Conservation (phyloP, 2,329 filamentous ascomycete species). For the Fusarium sterilihyphosum region DNA sequence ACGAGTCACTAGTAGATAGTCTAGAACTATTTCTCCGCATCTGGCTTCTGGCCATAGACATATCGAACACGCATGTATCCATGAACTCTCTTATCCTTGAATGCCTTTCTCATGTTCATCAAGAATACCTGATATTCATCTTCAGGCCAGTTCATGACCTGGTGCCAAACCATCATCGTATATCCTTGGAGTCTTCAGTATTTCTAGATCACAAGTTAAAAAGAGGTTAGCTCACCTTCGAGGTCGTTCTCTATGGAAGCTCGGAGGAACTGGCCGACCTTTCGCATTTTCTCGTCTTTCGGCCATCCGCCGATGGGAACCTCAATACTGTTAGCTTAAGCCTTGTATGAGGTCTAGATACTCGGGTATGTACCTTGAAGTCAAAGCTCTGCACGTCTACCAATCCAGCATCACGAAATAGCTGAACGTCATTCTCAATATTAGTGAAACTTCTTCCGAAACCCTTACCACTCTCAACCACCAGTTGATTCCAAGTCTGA, state of each 20-base stretch:
- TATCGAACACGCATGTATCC: slow-evolving; percentile 15
- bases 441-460: neutral
- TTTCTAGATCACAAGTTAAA: fast-evolving
- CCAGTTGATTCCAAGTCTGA: neutral
- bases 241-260: slow-evolving; percentile 17
- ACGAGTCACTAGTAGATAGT: fast-evolving
- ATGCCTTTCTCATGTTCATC: slow-evolving; percentile 2
- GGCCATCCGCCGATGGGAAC: slow-evolving; percentile 8
- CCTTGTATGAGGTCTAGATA: fast-evolving
- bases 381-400: neutral
- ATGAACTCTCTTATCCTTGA: slow-evolving; percentile 8
- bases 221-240: neutral
- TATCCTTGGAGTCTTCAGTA: neutral
- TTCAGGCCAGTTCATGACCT: slow-evolving; percentile 1
- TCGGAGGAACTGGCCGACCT: slow-evolving; percentile 3
- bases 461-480: neutral
- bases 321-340: neutral
- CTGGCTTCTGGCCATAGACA: neutral
- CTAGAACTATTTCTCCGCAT: neutral
- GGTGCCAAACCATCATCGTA: slow-evolving; percentile 12
- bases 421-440: neutral
- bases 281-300: slow-evolving; percentile 4
- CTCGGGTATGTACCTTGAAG: neutral
- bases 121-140: slow-evolving; percentile 17
- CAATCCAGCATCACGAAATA: neutral